These are phyloP conservation scores for Nemophila menziesii DNA, from an alignment of 257 asterid species.

Conservation along the genomic window DNA sequence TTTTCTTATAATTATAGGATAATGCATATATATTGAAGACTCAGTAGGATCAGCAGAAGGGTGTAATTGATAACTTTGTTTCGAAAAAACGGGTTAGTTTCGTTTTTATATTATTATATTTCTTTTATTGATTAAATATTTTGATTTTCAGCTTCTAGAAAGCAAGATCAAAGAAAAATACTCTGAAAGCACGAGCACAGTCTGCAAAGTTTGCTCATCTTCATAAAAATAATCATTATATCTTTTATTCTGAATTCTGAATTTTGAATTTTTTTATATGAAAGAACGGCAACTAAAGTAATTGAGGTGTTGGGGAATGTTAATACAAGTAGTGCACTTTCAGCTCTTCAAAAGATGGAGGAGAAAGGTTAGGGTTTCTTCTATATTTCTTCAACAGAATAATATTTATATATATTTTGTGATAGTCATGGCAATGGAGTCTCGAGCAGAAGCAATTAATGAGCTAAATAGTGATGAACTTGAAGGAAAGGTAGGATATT, in stretches of 20 bases:
- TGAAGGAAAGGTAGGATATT: conserved; percentile 69
- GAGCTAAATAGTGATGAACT: conserved; percentile 79
- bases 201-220: conserved; percentile 98
- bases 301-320: conserved; percentile 94
- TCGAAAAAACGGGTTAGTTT: conserved; percentile 61
- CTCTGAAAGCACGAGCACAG: conserved; percentile 96
- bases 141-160: conserved; percentile 58
- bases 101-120: conserved; percentile 3
- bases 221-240: no score
- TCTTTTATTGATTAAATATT: no score
- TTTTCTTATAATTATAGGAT: conserved; percentile 35
- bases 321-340: conserved; percentile 89
- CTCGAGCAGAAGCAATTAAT: conserved; percentile 82
- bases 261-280: conserved; percentile 1
- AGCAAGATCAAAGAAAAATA: conserved; percentile 96
- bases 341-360: conserved; percentile 98
- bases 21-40: conserved; percentile 55
- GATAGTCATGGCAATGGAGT: conserved; percentile 84
- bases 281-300: conserved; percentile 87
- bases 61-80: conserved; percentile 58
- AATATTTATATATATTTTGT: conserved; percentile 7
- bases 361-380: conserved; percentile 56
- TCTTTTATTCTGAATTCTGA: not conserved
- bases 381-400: conserved; percentile 8
- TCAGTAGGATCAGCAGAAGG: conserved; percentile 68